Evolutionary conservation across 2,329 filamentous ascomycete genomes (phyloP), one percentile per base, ranked within the genome.

Genomic region (Nothomitra cinnamomea): DNA sequence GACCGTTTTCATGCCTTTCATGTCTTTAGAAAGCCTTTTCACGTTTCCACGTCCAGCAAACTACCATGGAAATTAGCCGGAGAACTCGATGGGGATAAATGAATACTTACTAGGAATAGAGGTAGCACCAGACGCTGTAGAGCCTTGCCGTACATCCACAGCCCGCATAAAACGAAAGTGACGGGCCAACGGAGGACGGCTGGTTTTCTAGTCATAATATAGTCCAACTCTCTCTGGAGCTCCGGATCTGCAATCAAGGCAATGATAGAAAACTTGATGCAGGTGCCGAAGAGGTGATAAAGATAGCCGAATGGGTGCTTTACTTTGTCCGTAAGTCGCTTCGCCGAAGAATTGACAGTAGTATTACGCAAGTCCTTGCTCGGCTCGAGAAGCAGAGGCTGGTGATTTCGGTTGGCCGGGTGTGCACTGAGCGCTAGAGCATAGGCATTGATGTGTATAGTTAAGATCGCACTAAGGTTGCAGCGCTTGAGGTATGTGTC

Each of bases 231-330:
- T 56, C 72, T 64, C 57, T 75, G 70, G 56, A 71, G 74, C 57
- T 76, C 73, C 0, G 71, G 68, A 58, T 76, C 73, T 1, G 73
- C 73, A 57, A 76, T 67, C 19, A 73, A 63, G 10, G 73, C 70
- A 43, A 75, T 67, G 6, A 73, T 63, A 35, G 72, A 63, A 58
- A 75, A 74, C 53, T 76, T 76, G 56, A 72, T 61, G 53, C 66
- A 64, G 2, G 66, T 62, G 1, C 71, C 70, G 1, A 70, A 41
- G 2, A 61, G 62, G 53, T 74, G 70, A 56, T 73, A 74, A 1
- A 68, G 28, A 4, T 10, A 32, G 28, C 28, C 10, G 28, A 32
- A 4, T 32, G 10, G 28, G 10, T 4, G 5, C 28, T 32, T 32
- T 4, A 32, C n/a, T n/a, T n/a, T n/a, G n/a, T n/a, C n/a, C n/a